Base-by-base conservation (phyloP, 2,329 filamentous ascomycete species). In the Colletotrichum sp. region DNA sequence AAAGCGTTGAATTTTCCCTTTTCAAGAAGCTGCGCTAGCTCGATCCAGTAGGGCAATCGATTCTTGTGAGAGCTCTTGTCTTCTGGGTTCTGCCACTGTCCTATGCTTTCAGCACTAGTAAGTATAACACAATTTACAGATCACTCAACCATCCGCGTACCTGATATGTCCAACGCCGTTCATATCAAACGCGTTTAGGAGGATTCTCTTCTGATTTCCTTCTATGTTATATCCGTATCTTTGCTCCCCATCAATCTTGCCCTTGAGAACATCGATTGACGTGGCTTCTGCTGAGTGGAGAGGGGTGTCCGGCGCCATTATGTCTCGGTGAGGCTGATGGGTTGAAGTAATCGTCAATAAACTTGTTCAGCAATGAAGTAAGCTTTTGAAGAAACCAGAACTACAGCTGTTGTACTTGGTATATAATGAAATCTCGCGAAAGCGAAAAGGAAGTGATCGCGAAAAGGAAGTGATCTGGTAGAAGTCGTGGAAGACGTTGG, bases 1-100 rank as follows among this genome's bases (percentile, higher is more conserved):
- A 75, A 55, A 52, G 66, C 66, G 43, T 56, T 76, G 65, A 78
- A 71, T 39, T 69, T 68, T 10, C 74, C 76, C 22, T 68, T 70
- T 32, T 78, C 76, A 16, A 70, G 32, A 2, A 78, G 68, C 48
- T 76, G 76, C 8, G 76, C 76, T 36, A 78, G 27, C 9, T 71
- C 58, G n/a, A 76, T 65, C 74, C 74, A 78, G 64, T 77, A 78
- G 16, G 64, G 64, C 18, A 66, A 39, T 16, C 64, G 22, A 52
- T 55, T 66, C 18, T 66, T 66, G 7, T 55, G 12, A n/a, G 39
- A 28, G 36, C 64, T 66, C 15, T 52, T 25, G 36, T 66, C 64
- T 28, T 66, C 64, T 16, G 64, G 64, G 48, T 66, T 66, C 36
- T 66, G 64, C 64, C 64, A 66, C 28, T 66, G 64, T 18, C 64